Percentiles rank a stretch among this genome's conserved stretches.
Conservation (phyloP, 495 filamentous ascomycete genomes). For the Durotheca rogersii region DNA sequence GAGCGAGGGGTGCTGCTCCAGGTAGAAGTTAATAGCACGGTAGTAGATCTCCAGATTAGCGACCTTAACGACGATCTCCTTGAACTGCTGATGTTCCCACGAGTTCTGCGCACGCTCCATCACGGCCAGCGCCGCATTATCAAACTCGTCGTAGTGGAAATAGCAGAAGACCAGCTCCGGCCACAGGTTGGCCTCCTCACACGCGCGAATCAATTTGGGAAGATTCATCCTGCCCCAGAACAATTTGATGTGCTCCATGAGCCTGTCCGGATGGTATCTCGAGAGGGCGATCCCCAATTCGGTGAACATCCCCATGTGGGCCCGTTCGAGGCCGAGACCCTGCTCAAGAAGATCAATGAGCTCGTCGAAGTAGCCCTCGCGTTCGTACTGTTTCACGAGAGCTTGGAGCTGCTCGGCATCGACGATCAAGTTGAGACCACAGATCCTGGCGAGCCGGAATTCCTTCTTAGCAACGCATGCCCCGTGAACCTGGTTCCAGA, state of each 20-base stretch:
- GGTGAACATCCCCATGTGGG: slow-evolving; percentile 89
- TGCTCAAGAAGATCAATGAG: slow-evolving; percentile 93
- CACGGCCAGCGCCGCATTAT: slow-evolving; percentile 97
- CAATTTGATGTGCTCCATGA: slow-evolving; percentile 98
- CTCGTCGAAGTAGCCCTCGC: slow-evolving; percentile 97
- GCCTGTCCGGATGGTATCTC: slow-evolving; percentile 92
- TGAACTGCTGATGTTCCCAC: slow-evolving; percentile 99
- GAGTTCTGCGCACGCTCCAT: slow-evolving; percentile 98
- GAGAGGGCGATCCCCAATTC: slow-evolving; percentile 91
- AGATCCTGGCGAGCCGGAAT: slow-evolving; percentile 98
- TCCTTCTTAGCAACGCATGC: slow-evolving; percentile 98
- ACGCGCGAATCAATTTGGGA: slow-evolving; percentile 93
- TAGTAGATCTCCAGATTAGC: slow-evolving; percentile 99
- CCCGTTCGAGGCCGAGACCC: slow-evolving; percentile 88
- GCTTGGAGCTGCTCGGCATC: slow-evolving; percentile 95
- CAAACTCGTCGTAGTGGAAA: slow-evolving; percentile 98
- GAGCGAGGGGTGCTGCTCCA: slow-evolving; percentile 92
- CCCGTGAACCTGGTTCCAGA: slow-evolving; percentile 98
- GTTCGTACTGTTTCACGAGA: slow-evolving; percentile 94
- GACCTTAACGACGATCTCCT: slow-evolving; percentile 97
- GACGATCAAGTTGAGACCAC: slow-evolving; percentile 97
- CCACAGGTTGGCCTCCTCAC: slow-evolving; percentile 95
- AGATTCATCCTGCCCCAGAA: slow-evolving; percentile 99
- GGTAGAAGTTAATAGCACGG: slow-evolving; percentile 94
- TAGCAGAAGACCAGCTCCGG: slow-evolving; percentile 98